These are phyloP conservation scores for Austropuccinia psidii DNA, from an alignment of 1,284 basidiomycete genomes.

Conservation along the genomic window DNA sequence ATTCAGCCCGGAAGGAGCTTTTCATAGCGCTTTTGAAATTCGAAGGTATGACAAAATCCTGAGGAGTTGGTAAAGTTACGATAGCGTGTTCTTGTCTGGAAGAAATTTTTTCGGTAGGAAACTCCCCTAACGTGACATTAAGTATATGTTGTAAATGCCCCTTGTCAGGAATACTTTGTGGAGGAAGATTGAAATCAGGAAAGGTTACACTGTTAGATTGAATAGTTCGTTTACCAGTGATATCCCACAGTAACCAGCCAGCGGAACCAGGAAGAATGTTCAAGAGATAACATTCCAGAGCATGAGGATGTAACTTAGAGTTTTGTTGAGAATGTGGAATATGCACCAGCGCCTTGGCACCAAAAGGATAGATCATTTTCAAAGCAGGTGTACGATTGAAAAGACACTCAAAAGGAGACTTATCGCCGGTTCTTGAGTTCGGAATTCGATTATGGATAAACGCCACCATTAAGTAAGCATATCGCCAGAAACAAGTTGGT, in stretches of 20 bases:
- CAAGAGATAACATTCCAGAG: no score
- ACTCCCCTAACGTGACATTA: background rate
- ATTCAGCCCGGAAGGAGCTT: background rate
- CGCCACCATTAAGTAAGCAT: background rate
- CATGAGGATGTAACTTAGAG: no score
- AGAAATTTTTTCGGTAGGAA: background rate
- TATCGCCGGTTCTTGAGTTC: background rate
- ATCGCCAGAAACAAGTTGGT: background rate
- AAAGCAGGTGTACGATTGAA: background rate
- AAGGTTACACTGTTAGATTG: background rate
- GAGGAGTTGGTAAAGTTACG: background rate
- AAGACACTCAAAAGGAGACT: background rate
- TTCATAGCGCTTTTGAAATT: background rate
- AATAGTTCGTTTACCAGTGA: no score
- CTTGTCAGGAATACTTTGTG: background rate
- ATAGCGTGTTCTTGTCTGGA: background rate
- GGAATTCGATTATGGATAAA: slow-evolving; percentile 2
- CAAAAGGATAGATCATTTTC: background rate
- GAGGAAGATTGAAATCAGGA: background rate
- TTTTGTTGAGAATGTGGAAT: no score
- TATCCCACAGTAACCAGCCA: no score
- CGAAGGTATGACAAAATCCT: background rate
- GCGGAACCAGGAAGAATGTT: background rate
- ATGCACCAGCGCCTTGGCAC: background rate
- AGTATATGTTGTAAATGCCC: background rate